These are phyloP conservation scores for Ceratonia siliqua DNA, from an alignment of 306 rosid species.

Conservation along the genomic window DNA sequence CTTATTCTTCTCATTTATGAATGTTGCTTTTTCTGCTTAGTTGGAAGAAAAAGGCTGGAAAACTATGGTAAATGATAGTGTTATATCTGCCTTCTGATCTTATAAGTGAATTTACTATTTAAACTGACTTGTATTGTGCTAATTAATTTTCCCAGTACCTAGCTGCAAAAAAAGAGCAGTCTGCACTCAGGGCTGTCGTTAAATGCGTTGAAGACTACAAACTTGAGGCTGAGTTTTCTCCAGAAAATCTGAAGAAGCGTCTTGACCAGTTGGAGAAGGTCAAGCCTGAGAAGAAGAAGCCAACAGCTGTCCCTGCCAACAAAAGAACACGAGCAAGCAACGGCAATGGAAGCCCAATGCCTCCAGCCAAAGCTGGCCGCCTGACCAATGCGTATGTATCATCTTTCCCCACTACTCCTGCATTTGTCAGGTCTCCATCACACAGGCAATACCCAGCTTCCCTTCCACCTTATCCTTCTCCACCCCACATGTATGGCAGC, in stretches of 20 bases:
- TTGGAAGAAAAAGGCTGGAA: constrained; percentile 34
- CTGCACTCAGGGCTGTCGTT: constrained; percentile 88
- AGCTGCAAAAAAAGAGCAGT: constrained; percentile 95
- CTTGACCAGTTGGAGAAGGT: constrained; percentile 96
- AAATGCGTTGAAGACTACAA: constrained; percentile 97
- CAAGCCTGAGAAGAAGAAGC: constrained; percentile 86
- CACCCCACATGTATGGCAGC: constrained; percentile 94
- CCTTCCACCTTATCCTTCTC: constrained; percentile 88
- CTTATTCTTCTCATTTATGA: constrained; percentile 37
- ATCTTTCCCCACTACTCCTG: constrained; percentile 87
- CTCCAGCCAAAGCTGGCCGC: constrained; percentile 99
- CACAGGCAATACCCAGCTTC: constrained; percentile 90
- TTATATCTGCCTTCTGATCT: constrained; percentile 13
- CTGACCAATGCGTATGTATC: constrained; percentile 94
- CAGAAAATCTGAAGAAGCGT: constrained; percentile 93
- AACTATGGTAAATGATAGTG: constrained; percentile 33
- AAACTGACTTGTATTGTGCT: constrained; percentile 32
- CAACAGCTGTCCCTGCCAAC: constrained; percentile 85
- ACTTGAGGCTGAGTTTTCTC: constrained; percentile 81
- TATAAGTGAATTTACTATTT: constrained; percentile 17
- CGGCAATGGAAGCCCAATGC: constrained; percentile 95
- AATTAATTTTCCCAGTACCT: constrained; percentile 63
- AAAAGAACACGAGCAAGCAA: constrained; percentile 92
- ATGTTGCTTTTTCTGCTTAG: constrained; percentile 24
- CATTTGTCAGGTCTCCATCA: constrained; percentile 90